A percentile compares a stretch with the other conserved stretches of the same genome.
phyloP scores from a whole-genome alignment of 345 rosid genomes.

The Murraya paniculata region DNA sequence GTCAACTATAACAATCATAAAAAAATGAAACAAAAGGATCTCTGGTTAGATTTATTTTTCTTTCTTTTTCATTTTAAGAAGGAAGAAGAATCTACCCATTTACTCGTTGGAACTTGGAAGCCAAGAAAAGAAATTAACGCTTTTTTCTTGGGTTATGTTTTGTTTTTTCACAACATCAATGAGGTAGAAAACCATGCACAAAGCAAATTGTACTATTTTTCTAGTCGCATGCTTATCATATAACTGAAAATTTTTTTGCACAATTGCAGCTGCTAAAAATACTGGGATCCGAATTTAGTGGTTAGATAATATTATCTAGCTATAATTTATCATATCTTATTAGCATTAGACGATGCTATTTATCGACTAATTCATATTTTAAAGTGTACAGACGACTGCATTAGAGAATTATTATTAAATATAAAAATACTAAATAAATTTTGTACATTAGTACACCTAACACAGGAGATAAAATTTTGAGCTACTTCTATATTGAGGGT shows the following conservation, averaged over 20 bases:
- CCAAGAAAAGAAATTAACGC: neutral
- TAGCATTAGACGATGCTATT: no score
- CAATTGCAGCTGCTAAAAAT: no score
- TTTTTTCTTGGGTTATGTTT: neutral
- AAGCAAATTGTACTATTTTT: neutral
- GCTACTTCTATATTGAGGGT: neutral
- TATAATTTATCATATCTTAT: no score
- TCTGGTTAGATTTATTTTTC: neutral
- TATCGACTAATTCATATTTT: no score
- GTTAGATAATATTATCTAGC: no score
- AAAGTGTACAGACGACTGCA: no score
- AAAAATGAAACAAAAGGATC: neutral
- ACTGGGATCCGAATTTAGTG: no score
- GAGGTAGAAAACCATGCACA: neutral
- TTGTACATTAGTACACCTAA: no score
- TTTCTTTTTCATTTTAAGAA: neutral
- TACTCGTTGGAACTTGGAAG: neutral
- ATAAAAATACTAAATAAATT: no score
- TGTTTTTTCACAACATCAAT: neutral
- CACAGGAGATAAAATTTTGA: no score
- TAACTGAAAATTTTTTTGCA: neutral
- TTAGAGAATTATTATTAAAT: no score
- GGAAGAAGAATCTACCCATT: neutral
- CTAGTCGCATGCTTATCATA: neutral
- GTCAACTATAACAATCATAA: constrained; percentile 22